Evolutionary conservation across 768 basidiomycete species (phyloP), one percentile per base, ranked within the genome.

Genomic region (Multifurca ochricompacta): DNA sequence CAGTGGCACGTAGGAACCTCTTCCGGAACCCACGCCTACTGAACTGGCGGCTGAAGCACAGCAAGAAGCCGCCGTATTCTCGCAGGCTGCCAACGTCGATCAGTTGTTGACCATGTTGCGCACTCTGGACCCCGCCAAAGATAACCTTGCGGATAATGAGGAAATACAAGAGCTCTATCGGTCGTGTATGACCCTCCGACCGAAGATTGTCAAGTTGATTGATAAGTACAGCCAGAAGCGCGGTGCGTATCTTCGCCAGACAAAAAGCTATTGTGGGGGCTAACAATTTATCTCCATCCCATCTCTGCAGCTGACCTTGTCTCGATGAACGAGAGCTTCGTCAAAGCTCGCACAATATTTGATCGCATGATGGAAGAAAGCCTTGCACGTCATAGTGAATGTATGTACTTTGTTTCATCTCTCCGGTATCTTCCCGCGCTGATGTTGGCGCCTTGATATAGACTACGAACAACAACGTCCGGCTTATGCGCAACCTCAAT

Each of bases 191-290:
- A 78, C 84, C 3, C 70, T 96, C 36, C 78, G 94, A 41, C 93
- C 93, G 6, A 94, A 92, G 75, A 95, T 98, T 59, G 93, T 96
- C 58, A 92, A 93, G 65, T 70, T 98, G 50, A 96, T 97, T 59
- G 92, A 96, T 67, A 96, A 93, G 73, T 97, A 97, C 66, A 92
- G 87, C 62, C 92, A 95, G 73, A 96, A 97, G 72, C 77, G 92
- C 70, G 78, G 76, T 80, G 50, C 49, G 69, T 28, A 30, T 31
- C 18, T 16, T 48, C 49, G 41, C 5, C 37, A 30, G 21, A 27
- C 35, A n/a, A 3, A n/a, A 16, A 59, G 45, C 14, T 34, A 51
- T 44, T 3, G 25, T 30, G 19, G 23, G n/a, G 25, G 49, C 37
- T 51, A 14, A 32, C 23, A 11, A 7, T 16, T 19, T 44, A 40